phyloP scores from a whole-genome alignment of 2,329 filamentous ascomycete genomes.

The Thelonectria discophora region DNA sequence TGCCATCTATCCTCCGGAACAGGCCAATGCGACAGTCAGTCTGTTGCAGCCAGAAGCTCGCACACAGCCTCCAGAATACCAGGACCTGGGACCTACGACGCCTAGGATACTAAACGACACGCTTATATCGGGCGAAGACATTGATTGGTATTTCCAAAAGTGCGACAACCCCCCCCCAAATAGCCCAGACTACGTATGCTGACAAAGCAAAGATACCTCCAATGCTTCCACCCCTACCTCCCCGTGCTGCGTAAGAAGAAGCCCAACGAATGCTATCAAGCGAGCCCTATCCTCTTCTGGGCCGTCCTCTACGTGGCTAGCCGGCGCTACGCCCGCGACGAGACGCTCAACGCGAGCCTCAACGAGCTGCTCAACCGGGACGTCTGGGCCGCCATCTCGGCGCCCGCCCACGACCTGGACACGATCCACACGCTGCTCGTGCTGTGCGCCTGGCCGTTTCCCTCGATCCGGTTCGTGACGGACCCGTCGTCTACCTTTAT shows the following conservation, averaged over 20 bases:
- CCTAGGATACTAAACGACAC: conserved; percentile 57
- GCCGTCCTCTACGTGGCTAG: conserved; percentile 60
- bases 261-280: conserved; percentile 60
- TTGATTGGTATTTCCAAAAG: conserved; percentile 65
- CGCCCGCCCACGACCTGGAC: conserved; percentile 55
- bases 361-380: conserved; percentile 58
- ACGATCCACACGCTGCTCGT: conserved; percentile 62
- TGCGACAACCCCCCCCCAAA: no score
- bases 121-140: conserved; percentile 61
- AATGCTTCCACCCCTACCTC: conserved; percentile 62
- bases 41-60: conserved; percentile 19
- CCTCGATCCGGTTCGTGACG: conserved; percentile 59
- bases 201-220: conserved; percentile 55
- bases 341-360: conserved; percentile 54
- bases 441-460: conserved; percentile 61
- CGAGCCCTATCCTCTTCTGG: conserved; percentile 62
- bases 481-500: conserved; percentile 61
- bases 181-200: no score
- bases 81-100: conserved; percentile 44
- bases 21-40: conserved; percentile 22
- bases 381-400: conserved; percentile 55
- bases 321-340: conserved; percentile 58
- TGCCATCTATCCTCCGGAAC: conserved; percentile 32
- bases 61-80: conserved; percentile 7
- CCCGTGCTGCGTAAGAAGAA: conserved; percentile 60